Percentiles rank a stretch among this genome's conserved stretches.
These are phyloP conservation scores for Phanerochaete sordida DNA, from an alignment of 768 basidiomycete genomes.

Conservation along the genomic window DNA sequence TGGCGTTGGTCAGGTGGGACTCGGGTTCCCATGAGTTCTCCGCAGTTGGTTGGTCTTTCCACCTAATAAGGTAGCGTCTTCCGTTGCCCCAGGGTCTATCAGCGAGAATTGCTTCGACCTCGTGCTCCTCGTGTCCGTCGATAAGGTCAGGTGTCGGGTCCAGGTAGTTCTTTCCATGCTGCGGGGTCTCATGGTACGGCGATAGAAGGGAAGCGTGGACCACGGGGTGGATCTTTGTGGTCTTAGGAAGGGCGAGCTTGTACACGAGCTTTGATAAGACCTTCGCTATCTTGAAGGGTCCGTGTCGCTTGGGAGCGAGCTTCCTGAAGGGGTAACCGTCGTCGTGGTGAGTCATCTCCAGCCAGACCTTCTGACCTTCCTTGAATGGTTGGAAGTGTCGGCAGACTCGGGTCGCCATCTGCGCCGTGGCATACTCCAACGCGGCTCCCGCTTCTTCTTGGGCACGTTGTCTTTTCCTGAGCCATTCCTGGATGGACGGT, in stretches of 20 bases:
- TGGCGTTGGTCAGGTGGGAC: background rate
- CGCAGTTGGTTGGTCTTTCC: background rate
- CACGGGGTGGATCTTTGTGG: slow-evolving; percentile 12
- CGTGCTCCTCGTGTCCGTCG: slow-evolving; percentile 10
- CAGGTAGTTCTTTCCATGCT: slow-evolving; percentile 4
- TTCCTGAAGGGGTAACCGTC: background rate
- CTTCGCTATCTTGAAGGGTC: background rate
- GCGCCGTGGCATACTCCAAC: background rate
- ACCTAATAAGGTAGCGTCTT: background rate
- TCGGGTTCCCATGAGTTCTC: slow-evolving; percentile 5
- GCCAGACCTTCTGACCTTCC: background rate
- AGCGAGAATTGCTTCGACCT: slow-evolving; percentile 7
- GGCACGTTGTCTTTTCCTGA: slow-evolving; percentile 28
- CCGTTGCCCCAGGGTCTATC: background rate
- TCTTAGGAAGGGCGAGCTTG: slow-evolving; percentile 6
- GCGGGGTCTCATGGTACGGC: slow-evolving; percentile 5
- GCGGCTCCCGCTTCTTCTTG: background rate
- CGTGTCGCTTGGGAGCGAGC: background rate
- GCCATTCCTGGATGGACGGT: slow-evolving; percentile 16
- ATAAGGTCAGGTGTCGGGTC: slow-evolving; percentile 3
- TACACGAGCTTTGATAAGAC: background rate
- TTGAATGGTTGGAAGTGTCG: background rate
- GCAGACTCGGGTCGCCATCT: background rate
- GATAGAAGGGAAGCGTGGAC: slow-evolving; percentile 11
- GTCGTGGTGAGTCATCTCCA: background rate